phyloP scores from a whole-genome alignment of 257 asterid genomes.

The Solanum neorickii region DNA sequence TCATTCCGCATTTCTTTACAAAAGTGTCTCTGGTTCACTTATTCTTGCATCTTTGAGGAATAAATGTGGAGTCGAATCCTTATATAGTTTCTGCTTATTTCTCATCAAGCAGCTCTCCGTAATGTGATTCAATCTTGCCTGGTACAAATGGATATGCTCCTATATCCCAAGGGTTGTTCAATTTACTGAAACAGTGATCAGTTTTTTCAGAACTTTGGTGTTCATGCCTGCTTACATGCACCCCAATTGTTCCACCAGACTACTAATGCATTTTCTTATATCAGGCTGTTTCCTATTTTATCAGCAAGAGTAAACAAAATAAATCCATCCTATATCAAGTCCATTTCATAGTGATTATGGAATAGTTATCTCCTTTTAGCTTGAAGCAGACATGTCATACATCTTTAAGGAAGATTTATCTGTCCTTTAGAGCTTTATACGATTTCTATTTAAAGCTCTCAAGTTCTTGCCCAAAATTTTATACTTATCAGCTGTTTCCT shows the following conservation, averaged over 20 bases:
- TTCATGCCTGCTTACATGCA: neutral
- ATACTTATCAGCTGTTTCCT: neutral
- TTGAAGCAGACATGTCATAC: neutral
- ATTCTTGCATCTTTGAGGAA: neutral
- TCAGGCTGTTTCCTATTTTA: neutral
- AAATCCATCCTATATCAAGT: neutral
- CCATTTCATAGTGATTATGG: neutral
- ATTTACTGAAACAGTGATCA: neutral
- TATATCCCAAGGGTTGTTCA: neutral
- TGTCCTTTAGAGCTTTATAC: neutral
- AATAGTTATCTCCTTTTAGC: neutral
- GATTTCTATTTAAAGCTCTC: neutral
- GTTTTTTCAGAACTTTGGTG: neutral
- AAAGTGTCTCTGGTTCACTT: neutral
- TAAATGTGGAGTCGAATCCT: neutral
- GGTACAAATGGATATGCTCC: neutral
- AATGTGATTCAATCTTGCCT: neutral
- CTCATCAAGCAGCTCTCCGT: neutral
- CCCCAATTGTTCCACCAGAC: neutral
- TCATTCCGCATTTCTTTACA: neutral
- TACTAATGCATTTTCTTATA: neutral
- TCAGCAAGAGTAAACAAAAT: neutral
- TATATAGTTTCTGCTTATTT: neutral
- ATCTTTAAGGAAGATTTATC: neutral
- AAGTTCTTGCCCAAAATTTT: neutral